A percentile compares a stretch with the other conserved stretches of the same genome.
Evolutionary conservation across 805 yeast species (phyloP).

Genomic region (Cyberlindnera americana): DNA sequence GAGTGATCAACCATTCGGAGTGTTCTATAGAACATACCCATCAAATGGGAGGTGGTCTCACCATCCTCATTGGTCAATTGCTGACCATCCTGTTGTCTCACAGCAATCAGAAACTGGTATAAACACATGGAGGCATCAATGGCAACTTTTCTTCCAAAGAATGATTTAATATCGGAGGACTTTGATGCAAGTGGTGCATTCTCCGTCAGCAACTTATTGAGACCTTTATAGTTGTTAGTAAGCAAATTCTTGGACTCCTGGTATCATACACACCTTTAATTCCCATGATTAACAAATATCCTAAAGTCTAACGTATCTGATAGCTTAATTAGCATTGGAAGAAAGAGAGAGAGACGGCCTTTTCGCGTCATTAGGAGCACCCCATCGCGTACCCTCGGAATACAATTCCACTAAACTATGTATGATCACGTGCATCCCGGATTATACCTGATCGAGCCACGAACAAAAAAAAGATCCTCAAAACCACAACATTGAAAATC

Average conservation of each 20-base stretch:
- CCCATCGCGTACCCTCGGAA: slow-evolving; percentile 1
- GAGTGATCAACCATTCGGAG: slow-evolving; percentile 86
- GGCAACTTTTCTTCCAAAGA: slow-evolving; percentile 95
- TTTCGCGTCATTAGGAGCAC: background rate
- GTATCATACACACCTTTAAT: slow-evolving; percentile 39
- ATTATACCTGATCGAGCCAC: background rate
- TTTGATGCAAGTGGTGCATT: slow-evolving; percentile 83
- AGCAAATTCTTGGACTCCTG: too few species aligned
- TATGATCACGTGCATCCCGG: background rate
- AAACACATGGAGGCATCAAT: slow-evolving; percentile 95
- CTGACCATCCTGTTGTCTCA: slow-evolving; percentile 95
- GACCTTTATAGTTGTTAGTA: slow-evolving; percentile 43
- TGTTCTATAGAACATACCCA: slow-evolving; percentile 96
- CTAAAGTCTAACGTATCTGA: too few species aligned
- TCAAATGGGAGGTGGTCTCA: slow-evolving; percentile 87
- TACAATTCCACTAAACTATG: too few species aligned
- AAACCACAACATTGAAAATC: too few species aligned
- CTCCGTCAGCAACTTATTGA: slow-evolving; percentile 82
- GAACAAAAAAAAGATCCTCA: slow-evolving; percentile 1
- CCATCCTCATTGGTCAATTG: slow-evolving; percentile 86
- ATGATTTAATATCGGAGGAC: slow-evolving; percentile 74
- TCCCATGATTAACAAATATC: slow-evolving; percentile 50
- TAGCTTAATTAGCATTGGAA: too few species aligned
- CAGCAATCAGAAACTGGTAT: slow-evolving; percentile 94
- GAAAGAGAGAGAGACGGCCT: background rate